Conservation (phyloP, 768 basidiomycete genomes). For the Serendipita sp. region DNA sequence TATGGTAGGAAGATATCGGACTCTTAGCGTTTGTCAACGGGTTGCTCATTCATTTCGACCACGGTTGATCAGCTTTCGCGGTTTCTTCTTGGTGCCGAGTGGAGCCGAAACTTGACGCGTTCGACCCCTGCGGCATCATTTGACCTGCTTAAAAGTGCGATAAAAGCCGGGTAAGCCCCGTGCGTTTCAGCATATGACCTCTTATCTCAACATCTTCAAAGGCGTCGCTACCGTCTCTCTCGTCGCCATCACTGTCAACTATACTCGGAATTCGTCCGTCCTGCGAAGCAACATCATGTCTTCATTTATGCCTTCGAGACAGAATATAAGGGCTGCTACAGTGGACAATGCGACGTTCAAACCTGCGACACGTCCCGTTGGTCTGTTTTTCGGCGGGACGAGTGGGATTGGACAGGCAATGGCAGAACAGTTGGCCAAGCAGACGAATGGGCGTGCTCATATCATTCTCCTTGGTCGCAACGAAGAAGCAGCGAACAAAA, state of each 20-base stretch:
- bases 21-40: no score
- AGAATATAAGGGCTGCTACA: conserved; percentile 19
- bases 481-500: conserved; percentile 9
- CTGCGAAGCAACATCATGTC: not conserved
- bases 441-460: conserved; percentile 12
- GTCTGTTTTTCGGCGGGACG: conserved; percentile 23
- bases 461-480: conserved; percentile 14
- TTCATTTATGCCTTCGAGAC: conserved; percentile 14
- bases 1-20: no score
- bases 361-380: conserved; percentile 17
- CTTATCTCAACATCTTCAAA: not conserved
- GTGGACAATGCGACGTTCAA: conserved; percentile 18
- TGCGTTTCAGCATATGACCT: not conserved
- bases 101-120: no score
- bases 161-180: no score
- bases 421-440: conserved; percentile 7
- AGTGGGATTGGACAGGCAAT: conserved; percentile 28
- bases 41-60: no score
- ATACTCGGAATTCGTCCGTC: not conserved
- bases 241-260: not conserved
- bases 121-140: no score
- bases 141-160: no score
- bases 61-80: no score
- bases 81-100: no score
- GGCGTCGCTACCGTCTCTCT: not conserved